Evolutionary conservation across 2,329 filamentous ascomycete genomes (phyloP).

Genomic region (Aspergillus sp.): DNA sequence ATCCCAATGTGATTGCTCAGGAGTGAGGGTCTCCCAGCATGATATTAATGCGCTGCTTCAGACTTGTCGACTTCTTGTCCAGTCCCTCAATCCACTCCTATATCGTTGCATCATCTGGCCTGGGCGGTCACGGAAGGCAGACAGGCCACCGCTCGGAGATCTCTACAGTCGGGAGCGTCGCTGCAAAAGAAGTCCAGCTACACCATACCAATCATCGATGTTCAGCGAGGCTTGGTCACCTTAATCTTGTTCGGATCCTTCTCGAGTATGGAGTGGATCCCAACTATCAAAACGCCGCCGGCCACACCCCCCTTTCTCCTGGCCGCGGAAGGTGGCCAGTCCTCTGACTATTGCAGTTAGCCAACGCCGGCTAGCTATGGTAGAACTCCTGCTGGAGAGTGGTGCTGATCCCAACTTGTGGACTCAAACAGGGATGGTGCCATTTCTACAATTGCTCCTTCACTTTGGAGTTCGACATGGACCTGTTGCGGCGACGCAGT

Average conservation of each 20-base stretch:
- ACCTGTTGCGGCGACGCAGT: not conserved
- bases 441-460: not conserved
- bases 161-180: too few species aligned
- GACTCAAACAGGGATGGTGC: not conserved
- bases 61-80: too few species aligned
- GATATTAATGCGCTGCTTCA: too few species aligned
- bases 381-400: not conserved
- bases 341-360: not conserved
- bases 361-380: not conserved
- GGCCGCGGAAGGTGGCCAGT: not conserved
- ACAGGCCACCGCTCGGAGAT: too few species aligned
- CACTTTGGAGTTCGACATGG: not conserved
- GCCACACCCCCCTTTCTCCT: not conserved
- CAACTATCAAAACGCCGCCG: not conserved
- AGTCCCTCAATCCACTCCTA: too few species aligned
- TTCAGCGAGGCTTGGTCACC: not conserved
- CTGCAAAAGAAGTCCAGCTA: too few species aligned
- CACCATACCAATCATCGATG: not conserved
- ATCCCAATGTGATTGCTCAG: too few species aligned
- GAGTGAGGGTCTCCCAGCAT: too few species aligned
- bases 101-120: too few species aligned
- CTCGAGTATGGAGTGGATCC: not conserved
- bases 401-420: not conserved
- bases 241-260: not conserved
- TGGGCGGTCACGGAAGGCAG: too few species aligned